Conservation (phyloP, 2,329 filamentous ascomycete species). For the Pseudonectria buxi region DNA sequence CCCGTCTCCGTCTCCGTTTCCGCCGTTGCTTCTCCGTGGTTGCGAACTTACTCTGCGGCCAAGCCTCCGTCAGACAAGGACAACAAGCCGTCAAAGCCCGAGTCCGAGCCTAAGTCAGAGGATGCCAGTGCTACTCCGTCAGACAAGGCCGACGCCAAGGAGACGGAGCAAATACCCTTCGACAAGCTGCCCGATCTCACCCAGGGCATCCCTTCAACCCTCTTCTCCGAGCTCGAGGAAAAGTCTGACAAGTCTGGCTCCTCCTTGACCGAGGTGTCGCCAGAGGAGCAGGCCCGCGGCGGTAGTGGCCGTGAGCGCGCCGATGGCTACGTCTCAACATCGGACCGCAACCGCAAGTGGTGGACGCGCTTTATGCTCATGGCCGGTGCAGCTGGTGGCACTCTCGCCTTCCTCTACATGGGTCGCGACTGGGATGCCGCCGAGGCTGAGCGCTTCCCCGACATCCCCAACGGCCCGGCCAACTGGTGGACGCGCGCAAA, state of each 20-base stretch:
- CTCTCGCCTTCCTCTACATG: constrained; percentile 63
- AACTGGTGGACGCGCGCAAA: constrained; percentile 77
- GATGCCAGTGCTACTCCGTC: constrained; percentile 14
- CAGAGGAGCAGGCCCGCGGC: constrained; percentile 25
- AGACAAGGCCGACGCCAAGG: constrained; percentile 23
- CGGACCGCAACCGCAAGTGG: constrained; percentile 71
- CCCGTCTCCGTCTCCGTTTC: constrained; percentile 11
- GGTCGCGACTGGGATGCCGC: constrained; percentile 84
- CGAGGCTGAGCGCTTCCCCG: constrained; percentile 61
- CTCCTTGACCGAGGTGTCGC: constrained; percentile 29
- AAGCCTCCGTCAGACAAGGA: constrained; percentile 11
- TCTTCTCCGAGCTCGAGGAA: constrained; percentile 65
- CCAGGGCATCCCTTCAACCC: constrained; percentile 88
- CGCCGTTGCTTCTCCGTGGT: constrained; percentile 15
- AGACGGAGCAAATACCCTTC: constrained; percentile 42
- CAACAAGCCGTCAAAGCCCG: neutral
- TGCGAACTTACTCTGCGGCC: constrained; percentile 20
- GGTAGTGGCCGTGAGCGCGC: constrained; percentile 42
- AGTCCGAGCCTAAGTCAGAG: constrained; percentile 6
- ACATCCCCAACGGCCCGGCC: constrained; percentile 66
- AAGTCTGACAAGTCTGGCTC: constrained; percentile 28
- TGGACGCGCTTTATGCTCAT: constrained; percentile 71
- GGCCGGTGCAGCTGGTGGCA: constrained; percentile 46
- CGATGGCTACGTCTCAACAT: constrained; percentile 83
- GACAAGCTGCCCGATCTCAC: constrained; percentile 81